Base-by-base conservation (phyloP, 352 stramenopile genomes). In the Sclerospora graminicola region DNA sequence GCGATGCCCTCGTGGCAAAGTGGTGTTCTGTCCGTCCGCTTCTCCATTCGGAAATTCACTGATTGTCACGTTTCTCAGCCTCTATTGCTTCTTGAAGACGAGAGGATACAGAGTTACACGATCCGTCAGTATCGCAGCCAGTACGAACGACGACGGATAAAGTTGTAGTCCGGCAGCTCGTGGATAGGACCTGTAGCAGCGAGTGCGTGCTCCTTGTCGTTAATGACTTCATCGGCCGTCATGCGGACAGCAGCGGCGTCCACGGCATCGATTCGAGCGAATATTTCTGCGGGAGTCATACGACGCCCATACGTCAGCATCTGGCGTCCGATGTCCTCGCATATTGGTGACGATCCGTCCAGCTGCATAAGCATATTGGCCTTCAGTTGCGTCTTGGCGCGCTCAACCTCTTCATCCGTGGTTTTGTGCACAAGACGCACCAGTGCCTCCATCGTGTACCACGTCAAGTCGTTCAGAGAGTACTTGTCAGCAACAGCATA, bases 101-200 rank as follows among this genome's bases (percentile, higher is more conserved):
- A 41, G 26, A 40, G 47, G 50, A 57, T 60, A 21, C 27, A 48
- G 36, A 21, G 33, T 36, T 27, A 50, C 38, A 49, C 42, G 33
- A 45, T 13, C 27, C 27, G 46, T 54, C 87, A 95, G 82, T 89
- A 90, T 69, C 81, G 80, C 62, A 97, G 69, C 94, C 95, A 99
- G 92, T 98, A 99, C 44, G 95, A 98, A 63, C 97, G 87, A 69
- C 95, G 84, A 72, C 97, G 89, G 74, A 99, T 98, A 76, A 97
- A 99, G 71, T 97, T 98, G 89, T 99, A 99, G 71, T 98, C 95
- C 30, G 96, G 96, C 63, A 99, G 76, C 65, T 98, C 95, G 72
- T 99, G 83, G 59, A 99, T 96, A 48, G 95, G 94, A 37, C 97
- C 97, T 15, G 98, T 87, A 38, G 95, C 96, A 27, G 96, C 94